Evolutionary conservation across 23 red algal species (phyloP).

Genomic region (Gracilariopsis chorda): DNA sequence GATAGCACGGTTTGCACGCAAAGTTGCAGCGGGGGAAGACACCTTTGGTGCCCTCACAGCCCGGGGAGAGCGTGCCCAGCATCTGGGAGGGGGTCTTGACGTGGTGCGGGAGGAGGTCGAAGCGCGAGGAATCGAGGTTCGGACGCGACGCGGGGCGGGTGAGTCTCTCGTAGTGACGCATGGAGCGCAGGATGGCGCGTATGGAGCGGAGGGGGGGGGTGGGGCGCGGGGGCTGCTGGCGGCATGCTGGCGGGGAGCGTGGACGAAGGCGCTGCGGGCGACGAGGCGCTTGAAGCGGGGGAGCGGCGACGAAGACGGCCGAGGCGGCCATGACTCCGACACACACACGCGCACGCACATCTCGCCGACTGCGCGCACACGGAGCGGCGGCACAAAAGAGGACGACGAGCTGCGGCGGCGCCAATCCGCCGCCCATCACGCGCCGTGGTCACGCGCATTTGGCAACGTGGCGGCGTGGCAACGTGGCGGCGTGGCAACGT

Average conservation of each 20-base stretch:
- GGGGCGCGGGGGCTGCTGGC: not conserved
- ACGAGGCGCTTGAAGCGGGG: not conserved
- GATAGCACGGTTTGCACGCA: conserved; percentile 79
- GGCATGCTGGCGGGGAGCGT: not conserved
- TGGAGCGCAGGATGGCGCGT: not conserved
- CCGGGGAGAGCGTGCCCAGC: conserved; percentile 73
- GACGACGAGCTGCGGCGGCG: no score
- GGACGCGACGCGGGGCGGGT: conserved; percentile 25
- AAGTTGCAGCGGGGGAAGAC: conserved; percentile 86
- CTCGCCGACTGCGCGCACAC: no score
- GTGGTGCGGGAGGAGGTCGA: conserved; percentile 9
- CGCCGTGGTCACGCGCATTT: no score
- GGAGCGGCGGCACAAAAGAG: no score
- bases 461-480: no score
- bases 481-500: no score
- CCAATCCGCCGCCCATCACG: no score
- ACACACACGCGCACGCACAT: no score
- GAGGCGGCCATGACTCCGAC: no score
- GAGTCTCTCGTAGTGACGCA: not conserved
- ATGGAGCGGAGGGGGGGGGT: not conserved
- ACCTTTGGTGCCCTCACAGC: conserved; percentile 81
- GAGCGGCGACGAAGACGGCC: no score
- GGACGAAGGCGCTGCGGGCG: not conserved
- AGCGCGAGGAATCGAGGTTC: not conserved
- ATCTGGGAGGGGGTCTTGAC: conserved; percentile 68